Evolutionary conservation across 306 rosid genomes (phyloP), one percentile per base, ranked within the genome.

Genomic region (Cyclanthera cordifolia): DNA sequence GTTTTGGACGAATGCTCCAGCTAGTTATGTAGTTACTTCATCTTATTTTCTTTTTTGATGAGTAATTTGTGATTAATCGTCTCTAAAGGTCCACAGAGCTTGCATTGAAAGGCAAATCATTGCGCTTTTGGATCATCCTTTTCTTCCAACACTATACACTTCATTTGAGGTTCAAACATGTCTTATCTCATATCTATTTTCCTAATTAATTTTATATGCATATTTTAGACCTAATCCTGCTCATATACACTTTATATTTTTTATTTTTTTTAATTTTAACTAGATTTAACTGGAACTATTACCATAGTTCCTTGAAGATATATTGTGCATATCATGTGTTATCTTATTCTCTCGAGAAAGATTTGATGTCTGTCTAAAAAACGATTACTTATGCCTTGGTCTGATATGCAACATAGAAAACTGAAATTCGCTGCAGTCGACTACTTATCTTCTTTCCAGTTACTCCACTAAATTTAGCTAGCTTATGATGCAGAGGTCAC

Each of bases 41-140:
- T 51, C 23, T 67, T 8, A 47, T 15, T 30, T 17, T 25, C 63
- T 41, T 71, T 43, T 23, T 53, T 32, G 65, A 55, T 15, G 45
- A 37, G 63, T 46, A 74, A 75, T 45, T 75, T 64, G 53, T 64
- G 70, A 64, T 41, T 39, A 56, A 63, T 72, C 70, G 19, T 63
- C 16, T 70, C 76, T 76, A 74, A 88, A 93, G 99, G 99, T 93
- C 75, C 99, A 93, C 77, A 84, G 99, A 66, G 91, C 95, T 56
- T 93, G 99, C 77, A 75, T 84, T 43, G 99, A 93, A 79, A 82
- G 96, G 84, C 95, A 90, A 75, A 85, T 93, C 80, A 87, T 93
- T 85, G 84, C 96, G 2, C 76, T 86, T 58, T 83, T 93, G 65
- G 99, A 93, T 73, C 99, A 93, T 85, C 99, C 99, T 75, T 90